These are phyloP conservation scores for Spergularia bocconei DNA, from an alignment of 148 eudicot species.

Conservation along the genomic window DNA sequence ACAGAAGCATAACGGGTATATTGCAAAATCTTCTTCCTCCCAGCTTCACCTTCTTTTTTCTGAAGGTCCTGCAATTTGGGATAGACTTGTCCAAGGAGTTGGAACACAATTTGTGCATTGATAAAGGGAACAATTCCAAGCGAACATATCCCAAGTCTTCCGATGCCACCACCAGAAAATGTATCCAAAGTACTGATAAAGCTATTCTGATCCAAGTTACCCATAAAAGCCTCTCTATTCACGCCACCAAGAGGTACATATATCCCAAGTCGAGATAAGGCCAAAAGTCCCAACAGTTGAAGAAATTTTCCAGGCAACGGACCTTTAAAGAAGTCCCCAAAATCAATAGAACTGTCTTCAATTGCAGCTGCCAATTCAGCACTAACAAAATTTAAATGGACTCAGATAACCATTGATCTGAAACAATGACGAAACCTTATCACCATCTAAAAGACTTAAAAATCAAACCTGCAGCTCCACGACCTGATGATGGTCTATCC, in stretches of 20 bases:
- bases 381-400: constrained; percentile 40
- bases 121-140: constrained; percentile 99
- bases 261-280: constrained; percentile 90
- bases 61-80: constrained; percentile 99
- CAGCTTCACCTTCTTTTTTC: constrained; percentile 98
- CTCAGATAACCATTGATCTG: constrained; percentile 22
- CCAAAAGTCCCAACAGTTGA: constrained; percentile 81
- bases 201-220: constrained; percentile 91
- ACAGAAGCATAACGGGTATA: constrained; percentile 99
- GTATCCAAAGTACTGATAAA: constrained; percentile 90
- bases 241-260: constrained; percentile 99
- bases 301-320: constrained; percentile 99
- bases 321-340: constrained; percentile 98
- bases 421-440: neutral
- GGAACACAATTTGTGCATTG: constrained; percentile 96
- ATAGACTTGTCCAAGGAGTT: constrained; percentile 91
- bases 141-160: constrained; percentile 96
- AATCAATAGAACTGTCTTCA: constrained; percentile 93
- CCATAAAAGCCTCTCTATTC: constrained; percentile 88
- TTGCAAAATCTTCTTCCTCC: constrained; percentile 91
- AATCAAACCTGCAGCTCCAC: constrained; percentile 82
- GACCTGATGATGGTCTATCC: constrained; percentile 65
- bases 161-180: constrained; percentile 99
- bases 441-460: constrained; percentile 6
- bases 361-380: constrained; percentile 83